phyloP scores from a whole-genome alignment of 176 grass and related monocot genomes.

The Pontederia paniculata region DNA sequence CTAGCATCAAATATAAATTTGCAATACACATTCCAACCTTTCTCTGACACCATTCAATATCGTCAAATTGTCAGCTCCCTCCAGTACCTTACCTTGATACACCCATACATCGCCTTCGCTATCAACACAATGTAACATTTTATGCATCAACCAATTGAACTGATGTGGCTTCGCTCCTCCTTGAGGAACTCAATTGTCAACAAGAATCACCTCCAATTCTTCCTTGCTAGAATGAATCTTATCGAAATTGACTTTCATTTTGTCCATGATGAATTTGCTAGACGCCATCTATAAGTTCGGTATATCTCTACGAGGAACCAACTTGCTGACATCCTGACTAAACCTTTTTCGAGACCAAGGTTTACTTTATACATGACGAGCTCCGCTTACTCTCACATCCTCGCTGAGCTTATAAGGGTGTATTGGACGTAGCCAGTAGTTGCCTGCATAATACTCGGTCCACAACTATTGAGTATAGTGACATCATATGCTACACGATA shows the following conservation, averaged over 20 bases:
- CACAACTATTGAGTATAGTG: no score
- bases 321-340: neutral
- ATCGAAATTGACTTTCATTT: constrained; percentile 8
- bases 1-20: neutral
- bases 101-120: no score
- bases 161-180: neutral
- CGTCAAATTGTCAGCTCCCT: no score
- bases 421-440: no score
- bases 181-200: neutral
- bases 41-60: no score
- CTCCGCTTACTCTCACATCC: neutral
- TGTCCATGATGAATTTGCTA: neutral
- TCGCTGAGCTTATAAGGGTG: neutral
- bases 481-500: no score
- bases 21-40: no score
- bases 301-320: neutral
- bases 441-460: no score
- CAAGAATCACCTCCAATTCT: neutral
- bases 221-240: constrained; percentile 4
- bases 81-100: no score
- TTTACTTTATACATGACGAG: neutral
- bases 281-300: neutral
- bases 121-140: no score
- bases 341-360: neutral
- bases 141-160: neutral